Conservation (phyloP, 2,329 filamentous ascomycete species). For the Sarocladium oryzae region DNA sequence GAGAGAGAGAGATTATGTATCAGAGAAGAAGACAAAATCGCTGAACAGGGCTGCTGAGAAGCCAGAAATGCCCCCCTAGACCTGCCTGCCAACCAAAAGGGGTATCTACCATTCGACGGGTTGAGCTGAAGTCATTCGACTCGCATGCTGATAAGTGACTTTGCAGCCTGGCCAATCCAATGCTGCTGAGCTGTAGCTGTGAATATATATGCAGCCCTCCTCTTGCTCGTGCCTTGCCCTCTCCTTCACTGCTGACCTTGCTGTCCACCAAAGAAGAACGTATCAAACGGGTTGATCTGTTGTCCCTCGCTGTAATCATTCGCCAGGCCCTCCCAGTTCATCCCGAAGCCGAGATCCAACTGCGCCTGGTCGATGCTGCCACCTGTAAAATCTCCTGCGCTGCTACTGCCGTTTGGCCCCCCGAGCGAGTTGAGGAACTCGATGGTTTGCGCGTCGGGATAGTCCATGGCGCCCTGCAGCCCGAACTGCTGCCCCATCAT, state of each 20-base stretch:
- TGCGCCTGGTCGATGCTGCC: slow-evolving; percentile 36
- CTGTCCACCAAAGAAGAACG: slow-evolving; percentile 63
- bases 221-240: no score
- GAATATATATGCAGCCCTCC: no score
- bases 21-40: no score
- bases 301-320: slow-evolving; percentile 57
- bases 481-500: slow-evolving; percentile 28
- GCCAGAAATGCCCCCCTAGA: no score
- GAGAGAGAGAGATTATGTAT: no score
- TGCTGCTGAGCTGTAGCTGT: no score
- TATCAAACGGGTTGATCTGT: slow-evolving; percentile 63
- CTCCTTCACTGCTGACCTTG: slow-evolving; percentile 15
- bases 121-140: no score
- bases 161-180: not conserved
- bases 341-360: slow-evolving; percentile 60
- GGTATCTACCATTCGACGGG: no score
- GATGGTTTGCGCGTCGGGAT: slow-evolving; percentile 44
- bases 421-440: slow-evolving; percentile 35
- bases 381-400: slow-evolving; percentile 21
- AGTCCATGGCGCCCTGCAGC: slow-evolving; percentile 29
- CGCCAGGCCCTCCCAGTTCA: slow-evolving; percentile 57
- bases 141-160: no score
- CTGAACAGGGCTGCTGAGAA: no score
- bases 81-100: no score
- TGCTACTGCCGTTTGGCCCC: slow-evolving; percentile 11